Conservation (phyloP, 805 yeast species). For the Metschnikowia rubicola region DNA sequence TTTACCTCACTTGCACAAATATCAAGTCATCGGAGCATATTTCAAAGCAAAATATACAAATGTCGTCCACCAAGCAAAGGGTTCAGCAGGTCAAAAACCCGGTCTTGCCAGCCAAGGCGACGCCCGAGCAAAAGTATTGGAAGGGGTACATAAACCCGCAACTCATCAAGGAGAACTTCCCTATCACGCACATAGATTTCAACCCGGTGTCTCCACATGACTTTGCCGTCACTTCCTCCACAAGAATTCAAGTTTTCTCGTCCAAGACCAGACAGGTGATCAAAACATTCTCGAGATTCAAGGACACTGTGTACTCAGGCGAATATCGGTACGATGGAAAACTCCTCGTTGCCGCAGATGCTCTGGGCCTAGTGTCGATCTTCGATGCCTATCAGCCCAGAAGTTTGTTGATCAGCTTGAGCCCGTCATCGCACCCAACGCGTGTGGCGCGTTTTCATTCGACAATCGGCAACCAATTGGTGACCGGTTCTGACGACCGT, state of each 20-base stretch:
- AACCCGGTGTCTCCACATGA: conserved; percentile 85
- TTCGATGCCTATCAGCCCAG: conserved; percentile 82
- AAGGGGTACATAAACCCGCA: conserved; percentile 80
- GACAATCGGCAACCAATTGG: conserved; percentile 62
- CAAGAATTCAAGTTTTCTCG: conserved; percentile 88
- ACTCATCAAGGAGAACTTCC: conserved; percentile 87
- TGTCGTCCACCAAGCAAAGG: conserved; percentile 74
- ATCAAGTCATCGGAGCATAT: conserved; percentile 1
- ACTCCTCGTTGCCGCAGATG: conserved; percentile 90
- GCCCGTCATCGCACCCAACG: conserved; percentile 83
- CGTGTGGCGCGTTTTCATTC: conserved; percentile 94
- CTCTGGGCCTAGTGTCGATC: conserved; percentile 86
- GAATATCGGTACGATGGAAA: conserved; percentile 91
- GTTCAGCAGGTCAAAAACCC: conserved; percentile 66
- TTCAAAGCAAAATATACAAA: conserved; percentile 21
- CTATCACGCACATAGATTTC: conserved; percentile 83
- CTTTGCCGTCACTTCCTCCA: conserved; percentile 88
- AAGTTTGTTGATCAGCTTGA: conserved; percentile 71
- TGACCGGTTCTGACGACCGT: conserved; percentile 91
- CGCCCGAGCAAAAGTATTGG: conserved; percentile 95
- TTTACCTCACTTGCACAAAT: conserved; percentile 3
- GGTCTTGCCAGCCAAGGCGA: conserved; percentile 75
- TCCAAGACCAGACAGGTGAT: conserved; percentile 91
- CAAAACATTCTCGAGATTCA: conserved; percentile 82
- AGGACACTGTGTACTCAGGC: conserved; percentile 88